Evolutionary conservation across 495 filamentous ascomycete species (phyloP), one percentile per base, ranked within the genome.

Genomic region (Venustampulla echinocandica): DNA sequence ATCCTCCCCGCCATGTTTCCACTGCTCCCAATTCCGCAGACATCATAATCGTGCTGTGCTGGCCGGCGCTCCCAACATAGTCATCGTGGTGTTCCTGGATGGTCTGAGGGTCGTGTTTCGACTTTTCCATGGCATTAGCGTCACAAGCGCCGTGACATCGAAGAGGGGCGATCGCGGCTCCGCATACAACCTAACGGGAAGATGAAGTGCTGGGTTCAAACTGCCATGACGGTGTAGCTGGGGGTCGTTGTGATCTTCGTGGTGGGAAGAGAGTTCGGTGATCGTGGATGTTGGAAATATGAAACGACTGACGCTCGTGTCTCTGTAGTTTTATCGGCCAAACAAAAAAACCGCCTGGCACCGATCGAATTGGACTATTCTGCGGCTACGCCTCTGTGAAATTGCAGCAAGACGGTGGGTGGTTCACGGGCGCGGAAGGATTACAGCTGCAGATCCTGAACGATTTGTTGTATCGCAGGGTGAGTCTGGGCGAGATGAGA

Each of bases 71-170:
- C 27, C 22, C 25, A 48, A 42, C 43, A 55, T 51, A 20, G 17
- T 55, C 35, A 47, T 42, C 35, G 24, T 44, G 21, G 18, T 14
- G 30, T 21, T 47, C 34, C 24, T 45, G 35, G 15, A 49, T 39
- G 21, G 32, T 40, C 50, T 44, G 42, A 47, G 41, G 13, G 22
- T 50, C 28, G 25, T 9, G 23, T 43, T 25, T 35, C 37, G 44
- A 42, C 39, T 39, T 45, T 52, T 52, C 55, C 55, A 58, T 58
- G 37, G 46, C 50, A 52, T 52, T 47, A 20, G 27, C n/a, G 24
- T 52, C 22, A 34, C 10, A 39, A 44, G 20, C 52, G 43, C 44
- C 47, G 47, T 44, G 44, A 25, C 52, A 49, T 47, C 43, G 52
- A 50, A 43, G 17, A 35, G 21, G 32, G 23, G 36, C 15, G 22